Evolutionary conservation across 2,329 filamentous ascomycete species (phyloP).

Genomic region (Penicillium sp.): DNA sequence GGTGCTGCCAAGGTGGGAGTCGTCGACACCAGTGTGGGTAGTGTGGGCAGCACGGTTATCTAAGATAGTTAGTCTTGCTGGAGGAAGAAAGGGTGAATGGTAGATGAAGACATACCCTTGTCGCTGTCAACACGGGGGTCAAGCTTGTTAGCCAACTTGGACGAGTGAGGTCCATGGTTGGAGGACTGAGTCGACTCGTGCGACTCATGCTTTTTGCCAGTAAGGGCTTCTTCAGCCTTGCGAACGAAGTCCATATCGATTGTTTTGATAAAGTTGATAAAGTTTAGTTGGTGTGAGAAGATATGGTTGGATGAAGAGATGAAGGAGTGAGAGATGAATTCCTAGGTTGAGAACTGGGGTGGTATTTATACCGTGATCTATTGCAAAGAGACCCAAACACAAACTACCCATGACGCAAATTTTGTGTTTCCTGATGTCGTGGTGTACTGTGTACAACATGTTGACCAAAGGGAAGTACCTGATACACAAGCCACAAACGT

Average conservation of each 20-base stretch:
- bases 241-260: constrained; percentile 32
- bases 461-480: neutral
- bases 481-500: neutral
- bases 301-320: neutral
- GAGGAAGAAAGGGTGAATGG: neutral
- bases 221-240: constrained; percentile 46
- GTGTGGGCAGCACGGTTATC: constrained; percentile 9
- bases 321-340: neutral
- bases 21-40: neutral
- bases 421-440: neutral
- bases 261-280: neutral
- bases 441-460: neutral
- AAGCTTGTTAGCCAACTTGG: constrained; percentile 19
- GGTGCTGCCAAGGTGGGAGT: neutral
- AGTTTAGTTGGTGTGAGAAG: neutral
- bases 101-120: constrained; percentile 10
- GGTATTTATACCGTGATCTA: neutral
- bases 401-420: neutral
- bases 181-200: constrained; percentile 9
- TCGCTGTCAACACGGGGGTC: constrained; percentile 22
- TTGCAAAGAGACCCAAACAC: neutral
- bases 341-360: neutral
- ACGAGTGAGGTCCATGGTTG: constrained; percentile 17
- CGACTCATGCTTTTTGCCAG: constrained; percentile 26
- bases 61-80: neutral